A percentile compares a stretch with the other conserved stretches of the same genome.
Evolutionary conservation across 208 protist genomes (phyloP).

Genomic region (Kentomonas sorsogonicus): DNA sequence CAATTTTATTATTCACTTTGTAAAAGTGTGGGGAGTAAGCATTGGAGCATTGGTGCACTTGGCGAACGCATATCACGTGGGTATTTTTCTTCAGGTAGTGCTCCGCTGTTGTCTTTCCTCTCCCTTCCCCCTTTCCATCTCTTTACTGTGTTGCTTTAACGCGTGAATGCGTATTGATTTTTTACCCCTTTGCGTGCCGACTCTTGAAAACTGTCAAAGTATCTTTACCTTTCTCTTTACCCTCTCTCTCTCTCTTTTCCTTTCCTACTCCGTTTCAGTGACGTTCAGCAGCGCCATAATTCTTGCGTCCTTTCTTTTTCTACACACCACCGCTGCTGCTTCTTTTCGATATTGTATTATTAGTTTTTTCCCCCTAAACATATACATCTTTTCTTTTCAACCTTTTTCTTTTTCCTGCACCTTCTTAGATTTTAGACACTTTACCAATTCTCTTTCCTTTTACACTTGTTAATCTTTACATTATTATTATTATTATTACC

Average conservation of each 20-base stretch:
- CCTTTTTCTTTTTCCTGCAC: background rate
- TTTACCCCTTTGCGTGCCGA: background rate
- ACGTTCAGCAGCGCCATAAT: no score
- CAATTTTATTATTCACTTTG: no score
- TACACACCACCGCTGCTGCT: no score
- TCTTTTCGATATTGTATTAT: slow-evolving; percentile 4
- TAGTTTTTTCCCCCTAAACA: background rate
- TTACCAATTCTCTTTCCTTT: background rate
- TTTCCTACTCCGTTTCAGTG: background rate
- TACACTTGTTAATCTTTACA: background rate
- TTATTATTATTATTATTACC: background rate
- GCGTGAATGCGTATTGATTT: background rate
- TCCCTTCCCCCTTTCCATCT: no score
- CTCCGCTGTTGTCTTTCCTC: no score
- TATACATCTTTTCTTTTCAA: background rate
- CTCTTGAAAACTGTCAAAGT: background rate
- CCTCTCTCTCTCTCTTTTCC: slow-evolving; percentile 3
- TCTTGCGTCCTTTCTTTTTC: no score
- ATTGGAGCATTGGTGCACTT: no score
- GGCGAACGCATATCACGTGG: no score
- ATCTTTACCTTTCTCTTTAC: background rate
- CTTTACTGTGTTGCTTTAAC: no score
- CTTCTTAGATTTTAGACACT: background rate
- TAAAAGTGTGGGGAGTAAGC: no score
- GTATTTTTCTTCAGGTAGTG: no score